phyloP scores from a whole-genome alignment of 768 basidiomycete genomes.

The Trametes sanguinea region DNA sequence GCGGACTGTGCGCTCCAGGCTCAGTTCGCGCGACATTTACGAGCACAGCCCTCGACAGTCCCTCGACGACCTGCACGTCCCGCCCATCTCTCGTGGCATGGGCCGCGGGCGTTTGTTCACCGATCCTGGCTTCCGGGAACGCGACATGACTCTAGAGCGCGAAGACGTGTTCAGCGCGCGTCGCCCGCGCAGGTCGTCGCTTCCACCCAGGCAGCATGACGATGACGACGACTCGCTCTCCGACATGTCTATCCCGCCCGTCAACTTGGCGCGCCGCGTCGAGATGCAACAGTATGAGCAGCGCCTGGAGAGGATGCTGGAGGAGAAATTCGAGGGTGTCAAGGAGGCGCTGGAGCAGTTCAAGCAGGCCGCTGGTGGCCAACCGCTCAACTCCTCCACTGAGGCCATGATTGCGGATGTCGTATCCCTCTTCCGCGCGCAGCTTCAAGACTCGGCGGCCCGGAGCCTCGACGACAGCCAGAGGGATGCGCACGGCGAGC shows the following conservation, averaged over 20 bases:
- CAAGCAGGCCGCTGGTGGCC: slow-evolving; percentile 18
- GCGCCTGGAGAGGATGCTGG: slow-evolving; percentile 61
- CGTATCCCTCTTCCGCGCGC: slow-evolving; percentile 64
- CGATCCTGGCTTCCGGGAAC: slow-evolving; percentile 51
- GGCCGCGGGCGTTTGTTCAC: slow-evolving; percentile 56
- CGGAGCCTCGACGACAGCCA: slow-evolving; percentile 61
- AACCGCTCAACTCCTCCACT: slow-evolving; percentile 44
- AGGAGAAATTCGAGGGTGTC: slow-evolving; percentile 65
- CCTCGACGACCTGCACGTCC: slow-evolving; percentile 73
- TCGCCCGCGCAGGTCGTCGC: slow-evolving; percentile 35
- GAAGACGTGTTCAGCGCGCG: slow-evolving; percentile 48
- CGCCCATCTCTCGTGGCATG: slow-evolving; percentile 65
- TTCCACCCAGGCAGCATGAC: slow-evolving; percentile 48
- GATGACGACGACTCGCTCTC: slow-evolving; percentile 49
- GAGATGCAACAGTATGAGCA: slow-evolving; percentile 62
- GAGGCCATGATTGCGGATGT: slow-evolving; percentile 68
- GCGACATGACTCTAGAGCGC: slow-evolving; percentile 32
- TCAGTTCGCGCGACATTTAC: slow-evolving; percentile 73
- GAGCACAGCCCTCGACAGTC: slow-evolving; percentile 63
- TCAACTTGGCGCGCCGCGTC: slow-evolving; percentile 57
- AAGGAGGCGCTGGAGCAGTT: slow-evolving; percentile 40
- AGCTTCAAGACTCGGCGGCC: slow-evolving; percentile 63
- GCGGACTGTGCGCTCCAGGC: slow-evolving; percentile 70
- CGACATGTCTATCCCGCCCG: slow-evolving; percentile 43
- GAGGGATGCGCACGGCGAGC: slow-evolving; percentile 72